These are phyloP conservation scores for Saccharomycopsis synnaedendra DNA, from an alignment of 805 yeast species.

Conservation along the genomic window DNA sequence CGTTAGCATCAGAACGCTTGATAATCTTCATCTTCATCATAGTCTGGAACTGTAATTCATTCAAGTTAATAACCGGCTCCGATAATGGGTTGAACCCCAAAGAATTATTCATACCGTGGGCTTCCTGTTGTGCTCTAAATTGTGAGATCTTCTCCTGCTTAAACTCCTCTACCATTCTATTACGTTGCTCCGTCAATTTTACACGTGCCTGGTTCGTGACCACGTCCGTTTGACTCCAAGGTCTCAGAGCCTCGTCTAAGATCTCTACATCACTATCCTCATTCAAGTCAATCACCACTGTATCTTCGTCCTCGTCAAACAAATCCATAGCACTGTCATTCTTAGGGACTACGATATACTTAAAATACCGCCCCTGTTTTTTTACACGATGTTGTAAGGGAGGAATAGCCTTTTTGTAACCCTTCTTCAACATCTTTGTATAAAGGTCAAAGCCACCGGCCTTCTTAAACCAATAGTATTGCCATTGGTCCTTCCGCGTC, in stretches of 20 bases:
- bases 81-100: too few species aligned
- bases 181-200: not conserved
- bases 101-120: too few species aligned
- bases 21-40: too few species aligned
- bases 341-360: slow-evolving; percentile 4
- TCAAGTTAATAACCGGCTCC: too few species aligned
- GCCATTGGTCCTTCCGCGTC: slow-evolving; percentile 11
- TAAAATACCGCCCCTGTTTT: slow-evolving; percentile 7
- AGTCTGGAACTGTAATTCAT: too few species aligned
- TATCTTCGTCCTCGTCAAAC: not conserved
- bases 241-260: slow-evolving; percentile 4
- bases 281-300: slow-evolving; percentile 7
- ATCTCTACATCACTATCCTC: slow-evolving; percentile 13
- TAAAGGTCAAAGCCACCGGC: slow-evolving; percentile 12
- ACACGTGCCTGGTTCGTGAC: not conserved
- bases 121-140: too few species aligned
- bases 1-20: too few species aligned
- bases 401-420: slow-evolving; percentile 4
- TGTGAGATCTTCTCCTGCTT: not conserved
- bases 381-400: slow-evolving; percentile 2
- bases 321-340: not conserved
- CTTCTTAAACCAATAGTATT: slow-evolving; percentile 15
- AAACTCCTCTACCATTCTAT: not conserved
- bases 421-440: slow-evolving; percentile 7
- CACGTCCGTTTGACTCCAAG: not conserved